Conservation (phyloP, 371 early-diverging fungal genomes). For the Fennellomyces sp. region DNA sequence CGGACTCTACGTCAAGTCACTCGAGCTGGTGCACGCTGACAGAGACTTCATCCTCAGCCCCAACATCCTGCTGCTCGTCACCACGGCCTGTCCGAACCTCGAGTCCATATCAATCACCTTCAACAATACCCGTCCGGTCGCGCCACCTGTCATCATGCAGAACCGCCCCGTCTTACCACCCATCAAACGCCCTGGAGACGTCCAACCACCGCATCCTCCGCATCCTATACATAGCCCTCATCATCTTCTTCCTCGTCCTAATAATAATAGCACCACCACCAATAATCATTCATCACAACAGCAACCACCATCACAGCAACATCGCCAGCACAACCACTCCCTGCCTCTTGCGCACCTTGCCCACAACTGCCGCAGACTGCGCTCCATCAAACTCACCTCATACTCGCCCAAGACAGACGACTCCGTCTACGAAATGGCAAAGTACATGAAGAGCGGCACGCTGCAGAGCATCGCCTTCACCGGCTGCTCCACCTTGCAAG, state of each 20-base stretch:
- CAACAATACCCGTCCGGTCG: slow-evolving; percentile 38
- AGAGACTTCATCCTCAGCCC: slow-evolving; percentile 38
- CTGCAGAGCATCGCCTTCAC: slow-evolving; percentile 35
- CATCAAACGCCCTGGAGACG: slow-evolving; percentile 20
- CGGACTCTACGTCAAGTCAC: slow-evolving; percentile 32
- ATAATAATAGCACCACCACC: not conserved
- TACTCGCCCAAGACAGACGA: slow-evolving; percentile 52
- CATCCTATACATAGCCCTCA: not conserved
- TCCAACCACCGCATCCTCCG: slow-evolving; percentile 3
- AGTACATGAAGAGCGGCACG: slow-evolving; percentile 35
- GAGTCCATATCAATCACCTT: slow-evolving; percentile 40
- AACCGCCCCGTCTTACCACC: slow-evolving; percentile 22
- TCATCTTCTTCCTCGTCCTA: slow-evolving; percentile 8
- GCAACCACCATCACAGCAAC: not conserved
- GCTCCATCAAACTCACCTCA: slow-evolving; percentile 36
- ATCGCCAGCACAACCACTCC: slow-evolving; percentile 20
- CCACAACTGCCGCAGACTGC: slow-evolving; percentile 42
- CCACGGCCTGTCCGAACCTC: slow-evolving; percentile 40
- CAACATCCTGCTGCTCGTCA: slow-evolving; percentile 38
- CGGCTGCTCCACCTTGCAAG: slow-evolving; percentile 42
- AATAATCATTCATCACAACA: slow-evolving; percentile 7
- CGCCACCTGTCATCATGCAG: slow-evolving; percentile 23
- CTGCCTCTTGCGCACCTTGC: slow-evolving; percentile 49
- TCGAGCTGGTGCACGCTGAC: slow-evolving; percentile 46
- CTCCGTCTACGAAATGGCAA: slow-evolving; percentile 53